Percentiles rank a stretch among this genome's conserved stretches.
Conservation (phyloP, 1,284 basidiomycete genomes). For the Pyrrhoderma noxium region DNA sequence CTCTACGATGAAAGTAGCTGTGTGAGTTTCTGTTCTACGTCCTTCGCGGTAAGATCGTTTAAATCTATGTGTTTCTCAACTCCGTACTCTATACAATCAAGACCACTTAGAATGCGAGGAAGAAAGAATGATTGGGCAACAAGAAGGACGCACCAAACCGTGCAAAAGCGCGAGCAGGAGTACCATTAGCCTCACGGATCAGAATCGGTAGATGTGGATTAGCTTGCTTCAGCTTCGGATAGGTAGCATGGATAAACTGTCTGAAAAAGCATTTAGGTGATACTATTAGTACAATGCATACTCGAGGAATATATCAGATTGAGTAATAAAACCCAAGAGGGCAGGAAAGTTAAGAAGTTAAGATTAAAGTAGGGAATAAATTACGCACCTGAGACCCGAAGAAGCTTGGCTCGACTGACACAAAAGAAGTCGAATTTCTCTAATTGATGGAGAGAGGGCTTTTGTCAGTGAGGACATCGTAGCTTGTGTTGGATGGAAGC, state of each 20-base stretch:
- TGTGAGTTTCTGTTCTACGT: constrained; percentile 64
- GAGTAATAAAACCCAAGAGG: not conserved
- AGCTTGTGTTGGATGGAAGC: constrained; percentile 18
- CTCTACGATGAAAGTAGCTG: constrained; percentile 38
- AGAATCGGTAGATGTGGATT: constrained; percentile 88
- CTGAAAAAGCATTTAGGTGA: constrained; percentile 36
- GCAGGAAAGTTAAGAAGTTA: not conserved
- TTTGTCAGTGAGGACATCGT: constrained; percentile 64
- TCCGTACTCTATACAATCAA: constrained; percentile 52
- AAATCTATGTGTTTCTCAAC: constrained; percentile 75
- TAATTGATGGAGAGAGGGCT: constrained; percentile 74
- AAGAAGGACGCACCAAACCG: constrained; percentile 67
- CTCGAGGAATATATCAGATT: too few relatives aligned
- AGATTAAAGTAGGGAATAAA: too few relatives aligned
- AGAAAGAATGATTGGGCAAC: constrained; percentile 1
- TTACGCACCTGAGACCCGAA: constrained; percentile 76
- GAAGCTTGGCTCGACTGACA: constrained; percentile 78
- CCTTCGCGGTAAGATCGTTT: constrained; percentile 65
- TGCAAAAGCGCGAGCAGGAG: constrained; percentile 83
- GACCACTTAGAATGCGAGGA: not conserved
- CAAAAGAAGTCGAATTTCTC: constrained; percentile 82
- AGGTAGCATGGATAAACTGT: constrained; percentile 78
- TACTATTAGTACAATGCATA: too few relatives aligned
- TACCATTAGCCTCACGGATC: constrained; percentile 85
- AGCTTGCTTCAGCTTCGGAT: constrained; percentile 77